Percentiles rank a stretch among this genome's conserved stretches.
Conservation (phyloP, 768 basidiomycete species). For the Pleurotus ostreatus region DNA sequence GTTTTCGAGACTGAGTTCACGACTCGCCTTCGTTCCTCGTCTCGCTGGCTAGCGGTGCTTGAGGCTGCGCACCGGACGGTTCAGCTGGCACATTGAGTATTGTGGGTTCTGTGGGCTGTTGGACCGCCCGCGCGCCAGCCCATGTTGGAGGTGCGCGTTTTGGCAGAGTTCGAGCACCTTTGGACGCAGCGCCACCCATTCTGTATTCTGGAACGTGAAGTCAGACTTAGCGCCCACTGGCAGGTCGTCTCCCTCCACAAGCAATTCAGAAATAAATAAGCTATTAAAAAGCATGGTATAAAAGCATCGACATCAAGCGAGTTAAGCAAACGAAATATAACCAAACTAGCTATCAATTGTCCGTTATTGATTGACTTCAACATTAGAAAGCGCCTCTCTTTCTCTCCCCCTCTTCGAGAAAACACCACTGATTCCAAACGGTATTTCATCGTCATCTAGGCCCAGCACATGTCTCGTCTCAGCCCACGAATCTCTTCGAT, state of each 20-base stretch:
- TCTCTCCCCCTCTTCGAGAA: constrained; percentile 2
- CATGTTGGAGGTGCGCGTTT: constrained; percentile 40
- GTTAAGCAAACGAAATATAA: too few relatives aligned
- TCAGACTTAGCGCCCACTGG: too few relatives aligned
- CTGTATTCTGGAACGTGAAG: not conserved
- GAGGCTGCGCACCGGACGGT: not conserved
- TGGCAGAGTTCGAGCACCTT: constrained; percentile 53
- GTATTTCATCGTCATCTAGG: not conserved
- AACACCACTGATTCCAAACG: constrained; percentile 4
- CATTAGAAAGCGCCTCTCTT: constrained; percentile 3
- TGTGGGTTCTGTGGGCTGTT: constrained; percentile 14
- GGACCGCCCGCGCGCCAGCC: constrained; percentile 41
- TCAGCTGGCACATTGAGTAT: too few relatives aligned
- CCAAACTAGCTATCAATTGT: not conserved
- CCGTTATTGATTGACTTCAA: constrained; percentile 2
- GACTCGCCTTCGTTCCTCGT: constrained; percentile 43
- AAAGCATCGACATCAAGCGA: too few relatives aligned
- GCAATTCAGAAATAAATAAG: too few relatives aligned
- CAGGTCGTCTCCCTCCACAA: too few relatives aligned
- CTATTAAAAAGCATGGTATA: too few relatives aligned
- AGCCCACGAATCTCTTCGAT: constrained; percentile 7
- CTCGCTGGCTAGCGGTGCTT: constrained; percentile 41
- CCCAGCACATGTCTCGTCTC: constrained; percentile 3
- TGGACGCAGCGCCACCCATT: constrained; percentile 67
- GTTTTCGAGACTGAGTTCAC: not conserved